Evolutionary conservation across 441 rosid species (phyloP).

Genomic region (Gossypium trilobum): DNA sequence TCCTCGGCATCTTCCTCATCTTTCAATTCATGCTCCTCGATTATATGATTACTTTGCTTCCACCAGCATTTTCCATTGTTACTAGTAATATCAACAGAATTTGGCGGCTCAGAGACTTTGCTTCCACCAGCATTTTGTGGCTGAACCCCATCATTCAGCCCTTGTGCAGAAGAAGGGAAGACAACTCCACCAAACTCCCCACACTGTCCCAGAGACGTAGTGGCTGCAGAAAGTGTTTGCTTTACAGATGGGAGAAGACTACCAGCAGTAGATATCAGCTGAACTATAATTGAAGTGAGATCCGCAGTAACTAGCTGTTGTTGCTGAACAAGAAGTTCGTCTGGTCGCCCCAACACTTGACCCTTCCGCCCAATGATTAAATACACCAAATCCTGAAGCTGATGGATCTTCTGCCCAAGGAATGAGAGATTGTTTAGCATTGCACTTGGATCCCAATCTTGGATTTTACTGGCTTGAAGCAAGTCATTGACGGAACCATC

Average conservation of each 20-base stretch:
- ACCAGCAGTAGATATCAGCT: slow-evolving; percentile 85
- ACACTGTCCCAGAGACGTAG: slow-evolving; percentile 40
- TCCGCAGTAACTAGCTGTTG: slow-evolving; percentile 77
- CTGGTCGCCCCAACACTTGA: slow-evolving; percentile 38
- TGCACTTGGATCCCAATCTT: slow-evolving; percentile 74
- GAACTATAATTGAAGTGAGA: slow-evolving; percentile 82
- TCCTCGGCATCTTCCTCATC: slow-evolving; percentile 86
- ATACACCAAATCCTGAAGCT: slow-evolving; percentile 73
- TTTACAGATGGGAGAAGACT: slow-evolving; percentile 83
- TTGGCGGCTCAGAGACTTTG: slow-evolving; percentile 34
- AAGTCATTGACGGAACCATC: slow-evolving; percentile 25
- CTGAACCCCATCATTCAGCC: slow-evolving; percentile 30
- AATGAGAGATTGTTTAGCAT: slow-evolving; percentile 68
- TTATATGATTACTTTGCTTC: slow-evolving; percentile 39
- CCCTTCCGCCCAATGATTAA: slow-evolving; percentile 44
- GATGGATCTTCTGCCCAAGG: slow-evolving; percentile 78
- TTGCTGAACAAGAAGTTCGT: slow-evolving; percentile 55
- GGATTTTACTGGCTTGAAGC: slow-evolving; percentile 32
- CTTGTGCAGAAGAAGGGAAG: slow-evolving; percentile 34
- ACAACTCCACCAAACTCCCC: slow-evolving; percentile 40
- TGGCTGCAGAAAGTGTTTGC: slow-evolving; percentile 40
- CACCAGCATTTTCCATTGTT: slow-evolving; percentile 14
- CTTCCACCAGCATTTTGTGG: slow-evolving; percentile 26
- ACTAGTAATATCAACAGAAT: slow-evolving; percentile 29
- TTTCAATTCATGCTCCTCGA: slow-evolving; percentile 66